phyloP scores from a whole-genome alignment of 495 filamentous ascomycete genomes.

The Polyplosphaeria fusca region DNA sequence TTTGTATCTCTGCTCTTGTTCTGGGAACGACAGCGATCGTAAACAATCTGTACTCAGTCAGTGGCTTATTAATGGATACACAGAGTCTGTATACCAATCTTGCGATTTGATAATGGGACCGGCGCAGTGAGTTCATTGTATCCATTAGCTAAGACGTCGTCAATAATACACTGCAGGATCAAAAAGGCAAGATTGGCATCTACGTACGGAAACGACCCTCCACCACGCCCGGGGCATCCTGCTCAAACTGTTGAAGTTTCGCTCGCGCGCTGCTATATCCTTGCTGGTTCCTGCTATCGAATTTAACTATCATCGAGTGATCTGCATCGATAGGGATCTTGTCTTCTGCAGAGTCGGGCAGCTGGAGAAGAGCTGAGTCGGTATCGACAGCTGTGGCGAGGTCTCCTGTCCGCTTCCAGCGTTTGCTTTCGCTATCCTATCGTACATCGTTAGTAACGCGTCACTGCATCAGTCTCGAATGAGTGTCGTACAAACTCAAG shows the following conservation, averaged over 20 bases:
- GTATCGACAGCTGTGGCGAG: conserved; percentile 20
- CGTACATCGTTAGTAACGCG: background rate
- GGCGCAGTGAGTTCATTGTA: too few relatives aligned
- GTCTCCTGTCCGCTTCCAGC: conserved; percentile 9
- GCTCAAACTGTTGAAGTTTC: conserved; percentile 16
- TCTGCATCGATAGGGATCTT: conserved; percentile 21
- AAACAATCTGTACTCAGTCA: too few relatives aligned
- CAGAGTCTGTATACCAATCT: too few relatives aligned
- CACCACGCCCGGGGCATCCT: conserved; percentile 2
- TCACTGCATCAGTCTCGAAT: background rate
- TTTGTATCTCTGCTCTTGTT: too few relatives aligned
- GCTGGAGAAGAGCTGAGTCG: conserved; percentile 29
- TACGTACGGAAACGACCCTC: conserved; percentile 11
- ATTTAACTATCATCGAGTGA: conserved; percentile 29
- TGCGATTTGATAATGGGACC: too few relatives aligned
- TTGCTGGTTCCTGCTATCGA: conserved; percentile 22
- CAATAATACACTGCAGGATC: too few relatives aligned
- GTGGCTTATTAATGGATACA: too few relatives aligned
- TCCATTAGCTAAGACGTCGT: too few relatives aligned
- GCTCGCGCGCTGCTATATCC: conserved; percentile 22
- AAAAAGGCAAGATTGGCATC: background rate
- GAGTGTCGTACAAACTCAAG: conserved; percentile 22
- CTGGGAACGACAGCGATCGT: too few relatives aligned
- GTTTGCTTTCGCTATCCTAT: conserved; percentile 1
- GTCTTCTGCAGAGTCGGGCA: conserved; percentile 25